phyloP scores from a whole-genome alignment of 176 grass and related monocot species.

The Cenchrus fungigraminus region DNA sequence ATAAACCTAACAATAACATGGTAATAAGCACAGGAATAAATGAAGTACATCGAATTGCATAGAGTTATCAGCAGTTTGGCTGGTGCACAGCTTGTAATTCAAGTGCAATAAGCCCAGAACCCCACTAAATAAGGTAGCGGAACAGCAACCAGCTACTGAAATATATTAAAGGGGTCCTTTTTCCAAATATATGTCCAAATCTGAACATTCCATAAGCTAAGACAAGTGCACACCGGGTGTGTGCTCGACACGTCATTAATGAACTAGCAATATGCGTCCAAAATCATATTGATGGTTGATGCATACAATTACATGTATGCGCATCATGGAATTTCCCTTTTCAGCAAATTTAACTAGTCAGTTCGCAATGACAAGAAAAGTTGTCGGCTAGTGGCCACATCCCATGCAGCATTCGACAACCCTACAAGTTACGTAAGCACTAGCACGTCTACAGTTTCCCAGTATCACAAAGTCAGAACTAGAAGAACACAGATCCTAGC shows the following conservation, averaged over 20 bases:
- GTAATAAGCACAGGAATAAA: background rate
- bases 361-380: background rate
- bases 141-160: constrained; percentile 11
- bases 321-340: background rate
- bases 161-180: background rate
- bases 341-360: background rate
- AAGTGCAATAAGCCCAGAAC: background rate
- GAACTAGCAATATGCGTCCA: constrained; percentile 2
- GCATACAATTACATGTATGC: background rate
- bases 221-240: background rate
- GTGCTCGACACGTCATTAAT: background rate
- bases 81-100: background rate
- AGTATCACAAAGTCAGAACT: background rate
- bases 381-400: background rate
- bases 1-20: background rate
- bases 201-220: constrained; percentile 1
- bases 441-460: background rate
- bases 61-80: background rate
- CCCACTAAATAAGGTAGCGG: constrained; percentile 3
- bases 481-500: background rate
- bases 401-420: constrained; percentile 14
- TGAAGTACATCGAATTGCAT: background rate
- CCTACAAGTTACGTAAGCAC: background rate
- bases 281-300: background rate
- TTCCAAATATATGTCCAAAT: no score